Conservation (phyloP, 2,329 filamentous ascomycete genomes). For the Colletotrichum endophyticum region DNA sequence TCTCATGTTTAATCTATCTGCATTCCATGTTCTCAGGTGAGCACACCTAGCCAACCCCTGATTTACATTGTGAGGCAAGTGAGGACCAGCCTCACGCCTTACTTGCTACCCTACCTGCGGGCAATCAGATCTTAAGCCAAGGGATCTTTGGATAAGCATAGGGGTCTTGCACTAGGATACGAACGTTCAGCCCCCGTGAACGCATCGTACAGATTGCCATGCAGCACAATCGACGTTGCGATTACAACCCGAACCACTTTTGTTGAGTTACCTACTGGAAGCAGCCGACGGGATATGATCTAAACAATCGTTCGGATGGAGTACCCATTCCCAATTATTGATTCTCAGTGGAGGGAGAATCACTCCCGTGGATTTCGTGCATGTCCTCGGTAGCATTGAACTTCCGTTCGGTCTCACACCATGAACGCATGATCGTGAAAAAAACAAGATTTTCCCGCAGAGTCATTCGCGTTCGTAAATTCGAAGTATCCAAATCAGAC, state of each 20-base stretch:
- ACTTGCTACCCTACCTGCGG: not conserved
- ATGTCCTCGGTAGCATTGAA: not conserved
- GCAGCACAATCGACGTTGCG: not conserved
- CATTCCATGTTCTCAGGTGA: not conserved
- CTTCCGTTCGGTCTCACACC: not conserved
- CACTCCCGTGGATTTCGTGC: not conserved
- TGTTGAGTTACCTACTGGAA: not conserved
- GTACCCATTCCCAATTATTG: not conserved
- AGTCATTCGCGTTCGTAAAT: not conserved
- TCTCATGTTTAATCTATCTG: constrained; percentile 3
- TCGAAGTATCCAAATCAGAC: not conserved
- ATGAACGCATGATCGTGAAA: not conserved
- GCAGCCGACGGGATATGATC: not conserved
- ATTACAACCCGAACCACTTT: not conserved
- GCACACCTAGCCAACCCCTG: not conserved
- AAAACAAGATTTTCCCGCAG: not conserved
- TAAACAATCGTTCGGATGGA: not conserved
- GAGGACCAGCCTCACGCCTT: not conserved
- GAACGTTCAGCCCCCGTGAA: not conserved
- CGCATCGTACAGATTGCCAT: not conserved
- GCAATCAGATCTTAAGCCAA: not conserved
- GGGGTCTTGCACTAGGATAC: not conserved
- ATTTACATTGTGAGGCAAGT: constrained; percentile 6
- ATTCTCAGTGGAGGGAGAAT: not conserved
- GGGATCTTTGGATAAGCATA: not conserved